phyloP scores from a whole-genome alignment of 1,139 yeast genomes.

The Hanseniaspora sp. region DNA sequence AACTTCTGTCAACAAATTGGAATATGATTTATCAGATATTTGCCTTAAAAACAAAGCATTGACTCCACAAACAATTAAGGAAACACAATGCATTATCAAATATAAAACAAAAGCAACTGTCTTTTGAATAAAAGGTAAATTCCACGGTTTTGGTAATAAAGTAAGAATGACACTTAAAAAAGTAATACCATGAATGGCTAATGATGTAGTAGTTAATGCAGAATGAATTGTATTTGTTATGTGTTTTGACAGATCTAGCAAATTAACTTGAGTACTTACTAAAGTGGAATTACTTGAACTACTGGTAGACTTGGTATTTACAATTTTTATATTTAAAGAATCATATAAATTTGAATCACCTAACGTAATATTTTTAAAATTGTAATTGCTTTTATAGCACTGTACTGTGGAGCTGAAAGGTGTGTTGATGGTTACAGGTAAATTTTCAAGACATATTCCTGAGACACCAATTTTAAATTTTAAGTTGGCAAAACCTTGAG shows the following conservation, averaged over 20 bases:
- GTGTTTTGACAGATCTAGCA: constrained; percentile 5
- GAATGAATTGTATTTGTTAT: constrained; percentile 8
- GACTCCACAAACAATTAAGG: background rate
- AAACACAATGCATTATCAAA: background rate
- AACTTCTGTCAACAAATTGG: constrained; percentile 5
- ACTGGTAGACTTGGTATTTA: constrained; percentile 20
- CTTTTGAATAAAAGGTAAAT: background rate
- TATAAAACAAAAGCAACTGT: constrained; percentile 4
- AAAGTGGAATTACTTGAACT: constrained; percentile 15
- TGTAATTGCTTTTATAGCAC: constrained; percentile 17
- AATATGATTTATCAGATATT: background rate
- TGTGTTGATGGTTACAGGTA: constrained; percentile 20
- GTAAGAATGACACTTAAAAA: background rate
- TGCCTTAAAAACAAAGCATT: constrained; percentile 8
- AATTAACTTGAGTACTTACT: constrained; percentile 17
- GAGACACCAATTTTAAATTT: constrained; percentile 26
- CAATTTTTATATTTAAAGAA: constrained; percentile 24
- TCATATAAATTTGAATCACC: constrained; percentile 22
- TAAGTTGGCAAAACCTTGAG: constrained; percentile 23
- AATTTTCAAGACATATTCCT: constrained; percentile 27
- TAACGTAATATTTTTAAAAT: constrained; percentile 22
- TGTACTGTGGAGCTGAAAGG: constrained; percentile 17
- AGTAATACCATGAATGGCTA: background rate
- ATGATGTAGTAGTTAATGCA: constrained; percentile 1
- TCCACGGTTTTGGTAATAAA: constrained; percentile 2